A percentile compares a stretch with the other conserved stretches of the same genome.
Evolutionary conservation across 208 protist species (phyloP).

Genomic region (Wallacemonas sp.): DNA sequence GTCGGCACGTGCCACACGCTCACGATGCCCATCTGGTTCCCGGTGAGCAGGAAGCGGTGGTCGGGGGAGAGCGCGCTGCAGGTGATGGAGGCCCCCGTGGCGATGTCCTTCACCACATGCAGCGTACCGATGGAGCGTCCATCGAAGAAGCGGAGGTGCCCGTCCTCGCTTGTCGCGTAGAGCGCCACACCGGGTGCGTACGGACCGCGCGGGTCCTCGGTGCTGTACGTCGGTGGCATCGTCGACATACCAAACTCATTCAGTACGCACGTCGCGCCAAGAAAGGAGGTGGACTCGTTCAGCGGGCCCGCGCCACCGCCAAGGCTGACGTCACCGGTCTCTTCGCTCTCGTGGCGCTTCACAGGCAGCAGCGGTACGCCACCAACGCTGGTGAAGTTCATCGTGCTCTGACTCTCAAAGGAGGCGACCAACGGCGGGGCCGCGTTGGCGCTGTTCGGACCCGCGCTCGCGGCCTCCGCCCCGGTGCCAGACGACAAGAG

Average conservation of each 20-base stretch:
- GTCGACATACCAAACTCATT: slow-evolving; percentile 11
- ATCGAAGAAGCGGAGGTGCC: slow-evolving; percentile 86
- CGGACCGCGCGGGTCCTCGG: slow-evolving; percentile 5
- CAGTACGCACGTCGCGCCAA: slow-evolving; percentile 1
- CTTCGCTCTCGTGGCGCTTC: slow-evolving; percentile 1
- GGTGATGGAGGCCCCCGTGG: slow-evolving; percentile 78
- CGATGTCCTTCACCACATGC: slow-evolving; percentile 67
- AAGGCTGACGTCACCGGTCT: background rate
- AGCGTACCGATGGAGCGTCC: slow-evolving; percentile 43
- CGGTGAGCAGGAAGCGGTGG: slow-evolving; percentile 71
- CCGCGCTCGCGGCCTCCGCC: slow-evolving; percentile 6
- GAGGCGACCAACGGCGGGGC: slow-evolving; percentile 58
- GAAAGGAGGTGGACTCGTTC: slow-evolving; percentile 3
- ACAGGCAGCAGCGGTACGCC: slow-evolving; percentile 47
- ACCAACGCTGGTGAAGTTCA: slow-evolving; percentile 85
- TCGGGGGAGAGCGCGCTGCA: slow-evolving; percentile 75
- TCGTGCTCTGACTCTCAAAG: slow-evolving; percentile 72
- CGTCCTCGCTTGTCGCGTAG: slow-evolving; percentile 83
- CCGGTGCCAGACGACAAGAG: background rate
- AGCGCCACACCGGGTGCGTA: slow-evolving; percentile 26
- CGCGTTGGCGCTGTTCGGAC: slow-evolving; percentile 21
- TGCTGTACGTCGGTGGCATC: background rate
- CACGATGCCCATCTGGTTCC: slow-evolving; percentile 82
- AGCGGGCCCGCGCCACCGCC: background rate
- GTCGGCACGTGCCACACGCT: slow-evolving; percentile 85